These are phyloP conservation scores for Nannochloropsis gaditana DNA, from an alignment of 108 stramenopile species.

Conservation along the genomic window DNA sequence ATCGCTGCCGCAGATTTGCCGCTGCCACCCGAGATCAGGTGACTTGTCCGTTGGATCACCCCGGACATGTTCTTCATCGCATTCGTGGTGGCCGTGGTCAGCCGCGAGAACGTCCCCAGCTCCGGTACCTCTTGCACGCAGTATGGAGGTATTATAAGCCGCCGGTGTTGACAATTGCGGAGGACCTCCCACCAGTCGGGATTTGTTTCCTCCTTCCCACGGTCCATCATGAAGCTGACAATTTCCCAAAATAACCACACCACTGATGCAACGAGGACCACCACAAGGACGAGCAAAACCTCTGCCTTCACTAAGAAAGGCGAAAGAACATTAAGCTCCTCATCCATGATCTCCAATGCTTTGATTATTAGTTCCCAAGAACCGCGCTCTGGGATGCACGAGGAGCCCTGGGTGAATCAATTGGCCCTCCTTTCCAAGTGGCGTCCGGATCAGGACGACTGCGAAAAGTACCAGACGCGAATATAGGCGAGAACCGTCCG, in stretches of 20 bases:
- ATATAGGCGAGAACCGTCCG: too few relatives aligned
- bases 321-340: not conserved
- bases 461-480: too few relatives aligned
- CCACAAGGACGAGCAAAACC: not conserved
- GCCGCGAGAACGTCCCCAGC: not conserved
- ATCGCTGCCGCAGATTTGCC: not conserved
- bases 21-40: not conserved
- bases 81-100: conserved; percentile 7
- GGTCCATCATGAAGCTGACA: not conserved
- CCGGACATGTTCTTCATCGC: not conserved
- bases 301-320: not conserved
- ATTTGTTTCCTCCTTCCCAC: not conserved
- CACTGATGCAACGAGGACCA: not conserved
- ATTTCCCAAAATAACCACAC: conserved; percentile 6
- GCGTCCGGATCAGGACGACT: too few relatives aligned
- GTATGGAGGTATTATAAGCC: not conserved
- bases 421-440: too few relatives aligned
- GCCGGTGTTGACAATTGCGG: not conserved
- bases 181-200: conserved; percentile 16
- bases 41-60: not conserved
- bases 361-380: too few relatives aligned
- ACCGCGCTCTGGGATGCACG: too few relatives aligned
- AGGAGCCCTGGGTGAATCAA: too few relatives aligned
- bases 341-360: not conserved
- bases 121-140: conserved; percentile 12